Conservation (phyloP, 352 stramenopile genomes). For the Pythium pyrilobum region DNA sequence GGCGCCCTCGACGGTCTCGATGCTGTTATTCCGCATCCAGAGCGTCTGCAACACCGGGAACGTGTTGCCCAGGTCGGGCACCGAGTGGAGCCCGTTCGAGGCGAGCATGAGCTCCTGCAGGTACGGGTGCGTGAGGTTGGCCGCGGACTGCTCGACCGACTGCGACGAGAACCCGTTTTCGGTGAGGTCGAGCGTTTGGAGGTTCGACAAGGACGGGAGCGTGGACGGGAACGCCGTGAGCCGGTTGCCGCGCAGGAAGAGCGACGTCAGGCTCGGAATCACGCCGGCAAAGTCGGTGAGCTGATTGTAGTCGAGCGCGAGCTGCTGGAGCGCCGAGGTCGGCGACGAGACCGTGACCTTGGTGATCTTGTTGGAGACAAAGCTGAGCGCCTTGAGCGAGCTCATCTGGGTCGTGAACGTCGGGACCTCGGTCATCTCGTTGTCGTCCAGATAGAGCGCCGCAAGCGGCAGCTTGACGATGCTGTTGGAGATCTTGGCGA, state of each 20-base stretch:
- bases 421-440: slow-evolving; percentile 10
- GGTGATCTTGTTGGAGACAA: slow-evolving; percentile 9
- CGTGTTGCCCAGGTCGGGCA: slow-evolving; percentile 14
- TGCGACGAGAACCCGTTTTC: slow-evolving; percentile 9
- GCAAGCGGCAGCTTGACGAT: neutral
- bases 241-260: slow-evolving; percentile 11
- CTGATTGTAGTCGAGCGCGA: slow-evolving; percentile 13
- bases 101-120: slow-evolving; percentile 8
- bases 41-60: slow-evolving; percentile 11
- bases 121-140: slow-evolving; percentile 6
- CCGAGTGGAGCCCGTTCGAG: slow-evolving; percentile 5
- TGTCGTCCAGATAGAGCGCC: slow-evolving; percentile 4
- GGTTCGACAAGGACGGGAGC: slow-evolving; percentile 4
- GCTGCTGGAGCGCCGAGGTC: slow-evolving; percentile 5
- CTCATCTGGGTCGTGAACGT: neutral
- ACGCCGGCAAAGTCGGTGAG: slow-evolving; percentile 15
- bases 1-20: slow-evolving; percentile 6
- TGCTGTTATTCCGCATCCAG: slow-evolving; percentile 17
- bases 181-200: slow-evolving; percentile 7
- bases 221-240: slow-evolving; percentile 8
- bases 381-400: slow-evolving; percentile 5
- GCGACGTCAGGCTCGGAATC: slow-evolving; percentile 9
- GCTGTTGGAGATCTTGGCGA: neutral
- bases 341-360: neutral
- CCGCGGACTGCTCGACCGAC: neutral